These are phyloP conservation scores for Cryphonectria nitschkei DNA, from an alignment of 2,329 filamentous ascomycete species.

Conservation along the genomic window DNA sequence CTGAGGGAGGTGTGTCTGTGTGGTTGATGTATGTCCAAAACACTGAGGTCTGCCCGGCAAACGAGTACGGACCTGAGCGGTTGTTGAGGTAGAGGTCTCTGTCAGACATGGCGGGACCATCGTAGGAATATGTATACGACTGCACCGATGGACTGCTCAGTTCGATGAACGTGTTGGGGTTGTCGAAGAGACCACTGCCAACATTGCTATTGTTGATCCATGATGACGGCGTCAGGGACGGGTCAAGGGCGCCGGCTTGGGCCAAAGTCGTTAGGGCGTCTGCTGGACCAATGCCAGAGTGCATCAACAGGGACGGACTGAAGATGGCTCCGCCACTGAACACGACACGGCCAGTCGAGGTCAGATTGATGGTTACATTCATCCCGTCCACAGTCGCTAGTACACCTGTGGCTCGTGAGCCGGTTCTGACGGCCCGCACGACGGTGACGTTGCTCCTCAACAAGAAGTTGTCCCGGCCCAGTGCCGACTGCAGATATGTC, in stretches of 20 bases:
- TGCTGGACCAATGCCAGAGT: constrained; percentile 42
- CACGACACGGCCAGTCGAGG: constrained; percentile 41
- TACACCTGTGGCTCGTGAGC: constrained; percentile 65
- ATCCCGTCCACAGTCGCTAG: constrained; percentile 48
- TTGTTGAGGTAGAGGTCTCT: constrained; percentile 49
- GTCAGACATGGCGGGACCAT: constrained; percentile 46
- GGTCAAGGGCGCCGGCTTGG: constrained; percentile 24
- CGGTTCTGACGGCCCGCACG: constrained; percentile 64
- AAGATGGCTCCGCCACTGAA: constrained; percentile 42
- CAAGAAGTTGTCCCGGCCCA: constrained; percentile 65
- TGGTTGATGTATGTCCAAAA: constrained; percentile 56
- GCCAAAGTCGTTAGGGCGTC: constrained; percentile 31
- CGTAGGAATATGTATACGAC: constrained; percentile 54
- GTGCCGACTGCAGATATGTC: constrained; percentile 70
- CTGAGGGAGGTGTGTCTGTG: constrained; percentile 42
- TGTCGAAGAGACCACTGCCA: constrained; percentile 57
- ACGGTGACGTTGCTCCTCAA: constrained; percentile 69
- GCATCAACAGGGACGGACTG: constrained; percentile 42
- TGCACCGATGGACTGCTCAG: constrained; percentile 46
- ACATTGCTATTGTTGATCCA: constrained; percentile 56
- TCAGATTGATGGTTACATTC: constrained; percentile 37
- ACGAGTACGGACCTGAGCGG: constrained; percentile 56
- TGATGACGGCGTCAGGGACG: constrained; percentile 36
- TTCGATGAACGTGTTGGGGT: constrained; percentile 59
- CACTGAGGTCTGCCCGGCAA: constrained; percentile 55